Base-by-base conservation (phyloP, 768 basidiomycete genomes). In the Scleroderma citrinum region DNA sequence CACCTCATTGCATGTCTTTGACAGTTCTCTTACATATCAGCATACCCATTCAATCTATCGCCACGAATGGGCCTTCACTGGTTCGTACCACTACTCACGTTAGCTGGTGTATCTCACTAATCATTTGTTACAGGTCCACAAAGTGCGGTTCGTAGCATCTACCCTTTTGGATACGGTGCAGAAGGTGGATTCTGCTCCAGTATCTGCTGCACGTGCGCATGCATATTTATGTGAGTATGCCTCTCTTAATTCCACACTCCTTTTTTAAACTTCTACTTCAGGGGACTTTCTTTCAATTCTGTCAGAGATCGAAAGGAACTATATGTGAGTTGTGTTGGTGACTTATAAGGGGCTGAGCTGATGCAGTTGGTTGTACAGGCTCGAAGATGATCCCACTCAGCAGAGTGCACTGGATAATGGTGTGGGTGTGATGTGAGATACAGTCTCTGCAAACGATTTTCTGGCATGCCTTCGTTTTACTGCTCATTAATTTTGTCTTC, bases 211-310 rank as follows among this genome's bases (percentile, higher is more conserved):
- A 36, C 79, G 90, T 32, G 92, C 92, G 3, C 87, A 93, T 59
- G 85, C 82, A 30, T 92, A 90, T 67, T 76, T 93, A 48, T 91
- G 88, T 89, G 61, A 66, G 86, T 69, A 47, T 44, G 31, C 48
- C 8, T 24, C 17, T 42, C 37, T 30, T 17, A 19, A 38, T 39
- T 47, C 44, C 24, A 45, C 26, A 23, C n/a, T 26, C 41, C 19
- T 36, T 53, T 44, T 48, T 30, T 26, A 57, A 38, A 44, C 46
- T 23, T 35, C 20, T 3, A 30, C 40, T 59, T 11, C 58, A 92
- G 90, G 88, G 88, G 92, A 94, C 71, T 95, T 95, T 69, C 70
- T 94, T 23, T 89, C 85, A 45, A 92, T 95, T 55, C 67, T 95
- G 38, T 89, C 85, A 32, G 92, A 94, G 70, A 92, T 95, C 57